Evolutionary conservation across 2,329 filamentous ascomycete genomes (phyloP).

Genomic region (Dactylonectria estremocensis): DNA sequence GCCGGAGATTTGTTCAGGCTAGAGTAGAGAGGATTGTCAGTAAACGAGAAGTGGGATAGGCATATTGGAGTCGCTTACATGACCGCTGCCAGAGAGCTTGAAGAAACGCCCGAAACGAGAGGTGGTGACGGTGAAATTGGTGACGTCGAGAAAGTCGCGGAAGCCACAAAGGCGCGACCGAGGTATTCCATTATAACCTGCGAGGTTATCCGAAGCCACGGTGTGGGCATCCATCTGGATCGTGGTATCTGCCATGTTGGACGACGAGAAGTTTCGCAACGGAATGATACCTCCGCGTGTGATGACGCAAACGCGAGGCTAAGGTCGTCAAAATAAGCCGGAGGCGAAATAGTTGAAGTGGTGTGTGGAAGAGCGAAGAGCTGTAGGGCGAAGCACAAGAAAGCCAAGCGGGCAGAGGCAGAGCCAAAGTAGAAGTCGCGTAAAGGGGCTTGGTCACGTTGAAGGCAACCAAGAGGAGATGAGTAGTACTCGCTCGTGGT

Average conservation of each 20-base stretch:
- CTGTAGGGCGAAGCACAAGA: neutral
- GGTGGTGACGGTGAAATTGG: constrained; percentile 56
- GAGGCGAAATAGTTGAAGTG: neutral
- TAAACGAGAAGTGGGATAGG: constrained; percentile 5
- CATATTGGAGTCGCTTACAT: constrained; percentile 65
- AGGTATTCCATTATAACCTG: constrained; percentile 16
- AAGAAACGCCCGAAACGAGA: constrained; percentile 74
- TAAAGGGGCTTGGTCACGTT: constrained; percentile 28
- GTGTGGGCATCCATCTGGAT: constrained; percentile 31
- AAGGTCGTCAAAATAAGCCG: neutral
- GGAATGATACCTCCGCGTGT: neutral
- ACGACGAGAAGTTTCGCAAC: neutral
- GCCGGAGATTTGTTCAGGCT: constrained; percentile 78
- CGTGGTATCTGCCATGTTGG: constrained; percentile 34
- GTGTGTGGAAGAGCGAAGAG: neutral
- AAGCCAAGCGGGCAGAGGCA: neutral
- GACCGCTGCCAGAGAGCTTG: constrained; percentile 76
- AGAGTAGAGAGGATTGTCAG: neutral
- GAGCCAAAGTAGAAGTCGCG: neutral
- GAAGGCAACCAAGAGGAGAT: constrained; percentile 20
- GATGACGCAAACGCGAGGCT: neutral
- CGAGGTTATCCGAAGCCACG: neutral
- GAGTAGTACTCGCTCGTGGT: constrained; percentile 25
- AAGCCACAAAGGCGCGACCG: constrained; percentile 52
- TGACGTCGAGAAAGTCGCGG: constrained; percentile 54